phyloP scores from a whole-genome alignment of 495 filamentous ascomycete species.

The Aspergillus panamensis region DNA sequence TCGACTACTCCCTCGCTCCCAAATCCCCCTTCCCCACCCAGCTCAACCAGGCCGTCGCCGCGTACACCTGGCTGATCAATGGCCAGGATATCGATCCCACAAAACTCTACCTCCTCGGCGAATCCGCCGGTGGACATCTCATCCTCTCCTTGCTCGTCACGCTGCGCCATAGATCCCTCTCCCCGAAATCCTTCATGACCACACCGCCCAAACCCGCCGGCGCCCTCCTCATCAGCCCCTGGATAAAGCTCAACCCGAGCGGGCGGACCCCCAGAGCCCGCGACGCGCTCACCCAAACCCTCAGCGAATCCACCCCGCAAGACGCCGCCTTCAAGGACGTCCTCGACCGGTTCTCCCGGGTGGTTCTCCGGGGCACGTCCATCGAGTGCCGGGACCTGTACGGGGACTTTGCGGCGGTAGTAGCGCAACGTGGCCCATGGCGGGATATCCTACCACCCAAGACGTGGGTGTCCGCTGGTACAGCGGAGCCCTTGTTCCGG shows the following conservation, averaged over 20 bases:
- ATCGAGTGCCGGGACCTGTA: not conserved
- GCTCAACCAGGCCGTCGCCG: conserved; percentile 7
- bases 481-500: conserved; percentile 12
- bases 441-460: conserved; percentile 6
- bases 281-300: not conserved
- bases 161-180: not conserved
- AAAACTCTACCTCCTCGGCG: conserved; percentile 13
- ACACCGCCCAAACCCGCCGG: conserved; percentile 6
- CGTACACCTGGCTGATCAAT: conserved; percentile 13
- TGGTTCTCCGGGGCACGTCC: not conserved
- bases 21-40: conserved; percentile 12
- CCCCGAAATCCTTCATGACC: not conserved
- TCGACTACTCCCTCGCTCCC: conserved; percentile 13
- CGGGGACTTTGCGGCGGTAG: conserved; percentile 3
- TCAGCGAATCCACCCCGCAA: not conserved
- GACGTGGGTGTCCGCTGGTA: conserved; percentile 14
- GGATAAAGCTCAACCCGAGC: conserved; percentile 12
- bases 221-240: conserved; percentile 13
- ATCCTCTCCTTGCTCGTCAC: conserved; percentile 7
- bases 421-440: conserved; percentile 11
- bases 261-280: not conserved
- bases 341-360: conserved; percentile 7
- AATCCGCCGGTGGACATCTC: conserved; percentile 14
- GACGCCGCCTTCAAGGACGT: conserved; percentile 5
- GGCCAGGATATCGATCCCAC: not conserved